Evolutionary conservation across 768 basidiomycete genomes (phyloP).

Genomic region (Tephrocybe rancida): DNA sequence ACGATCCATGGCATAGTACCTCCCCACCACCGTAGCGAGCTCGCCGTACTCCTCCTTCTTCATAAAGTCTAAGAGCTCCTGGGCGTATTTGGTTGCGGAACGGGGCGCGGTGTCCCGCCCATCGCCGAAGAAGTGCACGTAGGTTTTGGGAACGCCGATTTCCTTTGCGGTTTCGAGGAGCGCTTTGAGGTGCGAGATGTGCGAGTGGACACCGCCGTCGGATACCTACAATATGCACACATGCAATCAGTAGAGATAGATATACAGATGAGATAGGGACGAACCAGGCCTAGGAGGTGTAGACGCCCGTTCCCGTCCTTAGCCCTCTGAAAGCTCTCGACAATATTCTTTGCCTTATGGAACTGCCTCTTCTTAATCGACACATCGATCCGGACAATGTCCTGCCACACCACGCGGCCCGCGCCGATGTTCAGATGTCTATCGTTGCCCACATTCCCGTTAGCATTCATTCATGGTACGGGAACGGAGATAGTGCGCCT

Average conservation of each 20-base stretch:
- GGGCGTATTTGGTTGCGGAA: constrained; percentile 76
- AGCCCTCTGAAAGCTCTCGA: constrained; percentile 74
- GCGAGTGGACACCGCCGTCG: constrained; percentile 97
- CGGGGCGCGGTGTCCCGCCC: constrained; percentile 93
- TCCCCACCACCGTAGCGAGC: constrained; percentile 82
- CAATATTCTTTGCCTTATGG: constrained; percentile 74
- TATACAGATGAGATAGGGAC: constrained; percentile 20
- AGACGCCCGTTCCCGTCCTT: constrained; percentile 83
- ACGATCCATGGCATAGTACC: constrained; percentile 97
- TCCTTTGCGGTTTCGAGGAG: constrained; percentile 91
- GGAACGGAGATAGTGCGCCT: too few species aligned
- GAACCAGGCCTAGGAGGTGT: constrained; percentile 86
- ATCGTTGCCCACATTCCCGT: too few species aligned
- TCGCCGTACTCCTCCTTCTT: constrained; percentile 78
- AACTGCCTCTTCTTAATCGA: constrained; percentile 88
- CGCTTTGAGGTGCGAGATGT: constrained; percentile 88
- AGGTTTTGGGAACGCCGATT: constrained; percentile 79
- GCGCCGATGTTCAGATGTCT: constrained; percentile 96
- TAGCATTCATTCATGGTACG: too few species aligned
- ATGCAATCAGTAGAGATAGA: neutral
- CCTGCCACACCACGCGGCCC: constrained; percentile 95
- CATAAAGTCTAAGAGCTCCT: constrained; percentile 78
- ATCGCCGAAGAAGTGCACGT: constrained; percentile 93
- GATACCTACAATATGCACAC: constrained; percentile 61
- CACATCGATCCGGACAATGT: constrained; percentile 94